A percentile compares a stretch with the other conserved stretches of the same genome.
Evolutionary conservation across 768 basidiomycete genomes (phyloP).

Genomic region (Chlorophyllum brunneum): DNA sequence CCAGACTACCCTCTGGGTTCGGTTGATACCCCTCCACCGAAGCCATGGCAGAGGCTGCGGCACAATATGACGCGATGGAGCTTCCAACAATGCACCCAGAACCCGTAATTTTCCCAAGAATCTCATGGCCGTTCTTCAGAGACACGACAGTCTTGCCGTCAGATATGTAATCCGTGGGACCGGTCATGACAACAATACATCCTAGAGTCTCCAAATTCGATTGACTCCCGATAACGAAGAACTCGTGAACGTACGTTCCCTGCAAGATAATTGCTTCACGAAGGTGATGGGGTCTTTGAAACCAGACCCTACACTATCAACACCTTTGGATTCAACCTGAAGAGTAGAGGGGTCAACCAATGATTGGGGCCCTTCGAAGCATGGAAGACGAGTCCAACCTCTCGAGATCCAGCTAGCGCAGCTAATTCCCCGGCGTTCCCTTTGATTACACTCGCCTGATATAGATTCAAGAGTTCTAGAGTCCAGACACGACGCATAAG

Average conservation of each 20-base stretch:
- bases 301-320: slow-evolving; percentile 77
- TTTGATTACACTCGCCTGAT: slow-evolving; percentile 91
- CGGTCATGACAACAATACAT: slow-evolving; percentile 79
- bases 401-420: slow-evolving; percentile 66
- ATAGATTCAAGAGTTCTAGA: slow-evolving; percentile 64
- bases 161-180: slow-evolving; percentile 77
- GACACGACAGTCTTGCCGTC: slow-evolving; percentile 72
- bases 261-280: slow-evolving; percentile 63
- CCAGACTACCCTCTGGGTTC: slow-evolving; percentile 39
- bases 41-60: slow-evolving; percentile 38
- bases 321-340: slow-evolving; percentile 74
- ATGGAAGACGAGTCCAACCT: slow-evolving; percentile 39
- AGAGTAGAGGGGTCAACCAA: too few species aligned
- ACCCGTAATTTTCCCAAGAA: slow-evolving; percentile 82
- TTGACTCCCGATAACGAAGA: not conserved
- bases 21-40: slow-evolving; percentile 28
- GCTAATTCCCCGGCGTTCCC: slow-evolving; percentile 92
- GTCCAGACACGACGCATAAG: not conserved
- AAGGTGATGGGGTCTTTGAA: slow-evolving; percentile 74
- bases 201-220: slow-evolving; percentile 36
- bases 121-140: slow-evolving; percentile 67
- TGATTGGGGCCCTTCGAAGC: not conserved
- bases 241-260: slow-evolving; percentile 58
- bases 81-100: slow-evolving; percentile 86
- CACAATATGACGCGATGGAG: slow-evolving; percentile 76